Percentiles rank a stretch among this genome's conserved stretches.
Evolutionary conservation across 139 green algal genomes (phyloP).

Genomic region (Chlorella sorokiniana): DNA sequence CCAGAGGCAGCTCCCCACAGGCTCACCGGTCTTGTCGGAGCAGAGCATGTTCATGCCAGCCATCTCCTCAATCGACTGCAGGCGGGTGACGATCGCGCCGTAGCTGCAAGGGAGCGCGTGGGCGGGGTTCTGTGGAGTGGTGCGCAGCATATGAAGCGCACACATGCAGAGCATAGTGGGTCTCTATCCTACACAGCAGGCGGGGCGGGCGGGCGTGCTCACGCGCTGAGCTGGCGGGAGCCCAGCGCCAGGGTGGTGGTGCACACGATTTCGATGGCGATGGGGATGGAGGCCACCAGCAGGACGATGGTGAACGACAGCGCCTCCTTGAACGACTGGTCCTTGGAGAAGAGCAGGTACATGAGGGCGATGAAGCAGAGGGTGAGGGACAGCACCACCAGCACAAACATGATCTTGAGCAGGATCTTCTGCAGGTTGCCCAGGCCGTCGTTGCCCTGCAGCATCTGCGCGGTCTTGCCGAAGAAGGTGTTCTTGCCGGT

Average conservation of each 20-base stretch:
- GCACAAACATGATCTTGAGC: slow-evolving; percentile 75
- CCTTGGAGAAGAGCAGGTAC: slow-evolving; percentile 60
- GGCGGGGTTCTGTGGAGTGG: too few relatives aligned
- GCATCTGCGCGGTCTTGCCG: slow-evolving; percentile 83
- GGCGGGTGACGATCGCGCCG: slow-evolving; percentile 84
- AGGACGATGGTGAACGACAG: slow-evolving; percentile 82
- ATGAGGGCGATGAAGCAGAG: slow-evolving; percentile 71
- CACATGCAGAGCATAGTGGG: too few relatives aligned
- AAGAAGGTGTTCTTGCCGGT: slow-evolving; percentile 86
- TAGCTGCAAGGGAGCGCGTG: slow-evolving; percentile 18
- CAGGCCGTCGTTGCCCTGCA: slow-evolving; percentile 61
- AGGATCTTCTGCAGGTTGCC: slow-evolving; percentile 82
- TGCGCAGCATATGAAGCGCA: too few relatives aligned
- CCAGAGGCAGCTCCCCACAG: not conserved
- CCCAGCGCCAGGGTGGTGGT: slow-evolving; percentile 87
- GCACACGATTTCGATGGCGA: slow-evolving; percentile 78
- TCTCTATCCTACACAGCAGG: not conserved
- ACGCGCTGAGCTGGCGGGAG: slow-evolving; percentile 60
- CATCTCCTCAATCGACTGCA: slow-evolving; percentile 87
- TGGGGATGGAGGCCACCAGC: slow-evolving; percentile 74
- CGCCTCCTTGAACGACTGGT: slow-evolving; percentile 56
- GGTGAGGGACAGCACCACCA: slow-evolving; percentile 67
- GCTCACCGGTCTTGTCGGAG: slow-evolving; percentile 78
- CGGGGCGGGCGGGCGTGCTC: not conserved
- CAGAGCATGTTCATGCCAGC: slow-evolving; percentile 93